Evolutionary conservation across 306 rosid genomes (phyloP), one percentile per base, ranked within the genome.

Genomic region (Corylus avellana): DNA sequence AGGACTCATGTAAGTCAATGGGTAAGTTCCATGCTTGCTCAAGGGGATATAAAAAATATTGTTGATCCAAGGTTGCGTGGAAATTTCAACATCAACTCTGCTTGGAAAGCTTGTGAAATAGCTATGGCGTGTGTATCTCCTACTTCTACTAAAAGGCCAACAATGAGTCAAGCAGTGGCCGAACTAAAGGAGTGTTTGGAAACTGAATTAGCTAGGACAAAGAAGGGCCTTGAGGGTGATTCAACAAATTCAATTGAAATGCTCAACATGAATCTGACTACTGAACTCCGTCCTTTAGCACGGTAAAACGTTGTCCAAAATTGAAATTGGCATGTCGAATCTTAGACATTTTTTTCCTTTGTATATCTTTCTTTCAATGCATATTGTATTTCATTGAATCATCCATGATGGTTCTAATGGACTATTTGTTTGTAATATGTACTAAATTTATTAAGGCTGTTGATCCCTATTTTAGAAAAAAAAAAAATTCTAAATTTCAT

Each of bases 51-150:
- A 0, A 32, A 55, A 9, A 58, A 29, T 25, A 16, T 70, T 10
- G 18, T 55, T 48, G 84, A 69, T 55, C 62, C 79, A 48, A 81
- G 37, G 47, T 39, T 81, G 17, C 27, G 39, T 4, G 72, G 69
- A 32, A 49, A 35, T 14, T 81, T 56, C 6, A 22, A 49, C 12
- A 14, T 4, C 1, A 70, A 75, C 54, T 54, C 76, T 13, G 71
- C 48, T 1, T 75, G 84, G 84, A 75, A 75, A 80, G 71, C 72
- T 29, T n/a, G 75, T 56, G 79, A 80, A 46, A 68, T 75, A 17
- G 75, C 79, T 13, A 75, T 80, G 79, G 39, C 49, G 29, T 80
- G 79, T 56, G 62, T 55, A 1, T 55, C 75, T 20, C 46, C 44
- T 55, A 56, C 58, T 4, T 32, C 79, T 20, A 8, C 18, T 42